These are phyloP conservation scores for Spirogloea muscicola DNA, from an alignment of 139 green algal species.

Conservation along the genomic window DNA sequence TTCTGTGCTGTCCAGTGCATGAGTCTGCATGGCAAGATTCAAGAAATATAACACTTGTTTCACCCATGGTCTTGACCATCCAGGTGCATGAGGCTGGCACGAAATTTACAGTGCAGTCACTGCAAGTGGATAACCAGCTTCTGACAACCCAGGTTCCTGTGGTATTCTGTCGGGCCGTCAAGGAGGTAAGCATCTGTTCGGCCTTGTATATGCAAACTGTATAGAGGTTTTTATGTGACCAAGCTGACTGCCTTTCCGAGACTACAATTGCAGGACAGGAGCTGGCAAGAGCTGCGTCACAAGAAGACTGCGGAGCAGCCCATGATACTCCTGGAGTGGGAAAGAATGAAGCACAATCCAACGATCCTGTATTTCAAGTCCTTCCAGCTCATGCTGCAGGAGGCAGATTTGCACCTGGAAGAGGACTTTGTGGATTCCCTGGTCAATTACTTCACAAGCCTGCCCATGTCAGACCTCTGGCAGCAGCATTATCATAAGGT, in stretches of 20 bases:
- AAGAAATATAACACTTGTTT: not conserved
- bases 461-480: constrained; percentile 43
- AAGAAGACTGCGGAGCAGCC: constrained; percentile 15
- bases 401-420: constrained; percentile 59
- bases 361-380: constrained; percentile 49
- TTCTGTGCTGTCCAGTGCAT: not conserved
- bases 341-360: constrained; percentile 46
- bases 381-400: constrained; percentile 47
- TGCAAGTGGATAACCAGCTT: constrained; percentile 70
- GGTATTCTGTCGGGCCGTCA: no score
- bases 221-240: no score
- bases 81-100: not conserved
- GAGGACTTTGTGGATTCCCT: constrained; percentile 61
- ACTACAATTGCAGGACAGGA: not conserved
- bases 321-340: constrained; percentile 12
- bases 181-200: no score
- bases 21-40: not conserved
- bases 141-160: constrained; percentile 59
- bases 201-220: no score
- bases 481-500: constrained; percentile 14
- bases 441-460: constrained; percentile 26
- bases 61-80: not conserved
- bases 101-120: constrained; percentile 32
- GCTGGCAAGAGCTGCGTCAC: not conserved
- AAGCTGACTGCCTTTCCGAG: not conserved